Evolutionary conservation across 805 yeast genomes (phyloP).

Genomic region (Lipomyces starkeyi): DNA sequence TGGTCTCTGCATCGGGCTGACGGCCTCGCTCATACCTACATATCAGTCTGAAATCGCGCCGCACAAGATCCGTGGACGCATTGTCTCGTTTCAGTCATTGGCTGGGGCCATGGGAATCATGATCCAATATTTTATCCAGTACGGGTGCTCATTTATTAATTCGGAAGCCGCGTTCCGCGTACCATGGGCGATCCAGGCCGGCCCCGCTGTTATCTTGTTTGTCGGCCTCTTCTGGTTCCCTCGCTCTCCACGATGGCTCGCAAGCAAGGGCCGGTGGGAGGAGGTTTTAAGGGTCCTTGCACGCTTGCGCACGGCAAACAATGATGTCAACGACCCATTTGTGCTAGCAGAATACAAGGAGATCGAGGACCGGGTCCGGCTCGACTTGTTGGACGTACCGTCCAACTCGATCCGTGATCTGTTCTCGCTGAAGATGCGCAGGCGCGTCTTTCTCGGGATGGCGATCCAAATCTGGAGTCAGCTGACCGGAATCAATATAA

Average conservation of each 20-base stretch:
- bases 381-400: background rate
- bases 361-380: constrained; percentile 20
- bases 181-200: constrained; percentile 63
- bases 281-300: constrained; percentile 64
- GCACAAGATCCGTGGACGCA: constrained; percentile 41
- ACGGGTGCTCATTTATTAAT: constrained; percentile 53
- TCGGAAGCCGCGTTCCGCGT: constrained; percentile 61
- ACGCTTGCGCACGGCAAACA: constrained; percentile 48
- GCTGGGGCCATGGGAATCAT: constrained; percentile 47
- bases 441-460: constrained; percentile 60
- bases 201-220: constrained; percentile 57
- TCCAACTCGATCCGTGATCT: constrained; percentile 4
- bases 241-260: constrained; percentile 54
- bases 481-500: constrained; percentile 75
- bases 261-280: constrained; percentile 55
- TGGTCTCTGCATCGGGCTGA: constrained; percentile 63
- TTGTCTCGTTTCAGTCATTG: constrained; percentile 46
- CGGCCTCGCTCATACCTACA: constrained; percentile 58
- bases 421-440: constrained; percentile 1
- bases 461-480: constrained; percentile 81
- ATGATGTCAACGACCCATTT: constrained; percentile 17
- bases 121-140: constrained; percentile 47
- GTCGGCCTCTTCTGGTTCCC: constrained; percentile 49
- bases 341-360: constrained; percentile 25
- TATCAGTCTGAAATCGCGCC: constrained; percentile 43